These are phyloP conservation scores for Cymbidium sinense DNA, from an alignment of 106 monocot genomes.

Conservation along the genomic window DNA sequence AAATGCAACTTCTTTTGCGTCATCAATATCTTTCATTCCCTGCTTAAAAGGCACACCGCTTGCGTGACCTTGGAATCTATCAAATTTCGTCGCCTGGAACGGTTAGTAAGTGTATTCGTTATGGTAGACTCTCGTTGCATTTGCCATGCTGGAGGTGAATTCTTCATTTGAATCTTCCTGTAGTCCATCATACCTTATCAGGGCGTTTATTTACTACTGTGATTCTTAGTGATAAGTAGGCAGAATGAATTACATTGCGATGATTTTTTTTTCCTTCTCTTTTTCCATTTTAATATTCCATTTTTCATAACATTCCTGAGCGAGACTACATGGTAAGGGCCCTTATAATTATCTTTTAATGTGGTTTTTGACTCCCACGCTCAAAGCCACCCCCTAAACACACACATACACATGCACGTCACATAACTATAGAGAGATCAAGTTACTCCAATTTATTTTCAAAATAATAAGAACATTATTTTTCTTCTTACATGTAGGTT, in stretches of 20 bases:
- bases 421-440: not conserved
- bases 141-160: not conserved
- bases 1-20: not conserved
- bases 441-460: not conserved
- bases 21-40: not conserved
- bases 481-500: not conserved
- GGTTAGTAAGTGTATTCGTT: not conserved
- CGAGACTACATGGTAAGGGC: no score
- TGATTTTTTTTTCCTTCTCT: not conserved
- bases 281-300: not conserved
- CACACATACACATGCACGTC: not conserved
- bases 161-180: not conserved
- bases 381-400: no score
- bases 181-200: not conserved
- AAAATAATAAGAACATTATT: not conserved
- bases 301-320: no score
- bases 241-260: not conserved
- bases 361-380: not conserved
- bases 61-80: not conserved
- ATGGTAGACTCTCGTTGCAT: not conserved
- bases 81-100: not conserved
- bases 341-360: not conserved
- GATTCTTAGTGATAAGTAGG: no score
- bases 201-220: no score
- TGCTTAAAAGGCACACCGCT: not conserved